Conservation (phyloP, 306 rosid species). For the Gleditsia sinensis region DNA sequence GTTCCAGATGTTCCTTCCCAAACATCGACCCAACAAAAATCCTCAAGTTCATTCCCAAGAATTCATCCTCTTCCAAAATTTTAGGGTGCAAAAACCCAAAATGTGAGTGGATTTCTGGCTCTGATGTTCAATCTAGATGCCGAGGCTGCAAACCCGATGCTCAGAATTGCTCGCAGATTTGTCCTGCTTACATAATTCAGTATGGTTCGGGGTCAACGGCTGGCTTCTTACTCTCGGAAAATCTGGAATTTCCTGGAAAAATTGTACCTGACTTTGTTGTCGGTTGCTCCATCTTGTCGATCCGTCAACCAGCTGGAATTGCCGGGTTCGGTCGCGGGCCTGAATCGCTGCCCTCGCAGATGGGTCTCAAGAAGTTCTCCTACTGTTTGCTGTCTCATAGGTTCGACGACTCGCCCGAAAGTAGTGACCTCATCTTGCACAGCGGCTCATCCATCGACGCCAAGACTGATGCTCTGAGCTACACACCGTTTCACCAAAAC, state of each 20-base stretch:
- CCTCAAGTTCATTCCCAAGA: slow-evolving; percentile 60
- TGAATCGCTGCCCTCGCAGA: slow-evolving; percentile 65
- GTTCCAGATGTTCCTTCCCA: slow-evolving; percentile 57
- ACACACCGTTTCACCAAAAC: slow-evolving; percentile 63
- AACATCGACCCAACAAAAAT: slow-evolving; percentile 39
- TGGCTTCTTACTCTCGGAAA: slow-evolving; percentile 63
- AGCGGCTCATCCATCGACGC: neutral
- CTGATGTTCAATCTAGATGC: slow-evolving; percentile 46
- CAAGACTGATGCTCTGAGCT: slow-evolving; percentile 38
- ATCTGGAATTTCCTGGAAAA: slow-evolving; percentile 51
- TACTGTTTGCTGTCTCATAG: slow-evolving; percentile 60
- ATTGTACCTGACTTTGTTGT: slow-evolving; percentile 46
- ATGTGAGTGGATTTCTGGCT: slow-evolving; percentile 63
- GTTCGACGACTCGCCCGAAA: slow-evolving; percentile 53
- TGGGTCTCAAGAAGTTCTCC: slow-evolving; percentile 67
- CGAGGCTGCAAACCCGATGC: neutral
- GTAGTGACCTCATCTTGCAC: slow-evolving; percentile 56
- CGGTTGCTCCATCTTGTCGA: slow-evolving; percentile 72
- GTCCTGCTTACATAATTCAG: slow-evolving; percentile 59
- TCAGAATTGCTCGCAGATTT: slow-evolving; percentile 47
- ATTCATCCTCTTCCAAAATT: slow-evolving; percentile 58
- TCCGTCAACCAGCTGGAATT: slow-evolving; percentile 67
- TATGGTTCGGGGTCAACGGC: slow-evolving; percentile 73
- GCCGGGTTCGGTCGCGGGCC: slow-evolving; percentile 80
- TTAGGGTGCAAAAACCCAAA: slow-evolving; percentile 68